Conservation (phyloP, 441 rosid species). For the Dalechampia spathulata region DNA sequence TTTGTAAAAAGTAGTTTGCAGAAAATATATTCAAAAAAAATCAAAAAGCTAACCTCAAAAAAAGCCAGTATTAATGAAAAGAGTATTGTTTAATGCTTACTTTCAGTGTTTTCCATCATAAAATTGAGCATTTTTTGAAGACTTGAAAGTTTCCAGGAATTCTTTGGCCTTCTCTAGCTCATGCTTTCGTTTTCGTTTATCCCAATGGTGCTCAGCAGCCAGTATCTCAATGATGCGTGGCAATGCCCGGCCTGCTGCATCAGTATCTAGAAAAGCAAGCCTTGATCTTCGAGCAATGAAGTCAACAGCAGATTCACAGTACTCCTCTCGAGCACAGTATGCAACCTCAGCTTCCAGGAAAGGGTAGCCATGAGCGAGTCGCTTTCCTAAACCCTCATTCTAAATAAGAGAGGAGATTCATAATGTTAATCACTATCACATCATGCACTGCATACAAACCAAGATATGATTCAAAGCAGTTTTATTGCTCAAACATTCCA, state of each 20-base stretch:
- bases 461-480: too few species aligned
- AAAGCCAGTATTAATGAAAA: too few species aligned
- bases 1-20: too few species aligned
- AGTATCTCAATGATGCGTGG: constrained; percentile 73
- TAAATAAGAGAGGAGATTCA: constrained; percentile 18
- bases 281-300: constrained; percentile 92
- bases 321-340: constrained; percentile 78
- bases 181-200: constrained; percentile 51
- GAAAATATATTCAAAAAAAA: too few species aligned
- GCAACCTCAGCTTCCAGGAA: constrained; percentile 93
- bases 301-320: constrained; percentile 84
- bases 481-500: too few species aligned
- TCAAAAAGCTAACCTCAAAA: too few species aligned
- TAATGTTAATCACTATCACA: too few species aligned
- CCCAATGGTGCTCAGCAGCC: constrained; percentile 72
- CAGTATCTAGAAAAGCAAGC: constrained; percentile 92
- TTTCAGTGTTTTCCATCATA: constrained; percentile 71
- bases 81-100: too few species aligned
- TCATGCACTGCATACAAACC: too few species aligned
- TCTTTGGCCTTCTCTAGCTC: constrained; percentile 53
- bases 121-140: constrained; percentile 85
- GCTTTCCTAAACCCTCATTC: constrained; percentile 82
- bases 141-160: constrained; percentile 84
- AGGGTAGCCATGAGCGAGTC: constrained; percentile 82
- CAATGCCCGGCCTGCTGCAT: constrained; percentile 79